These are phyloP conservation scores for Sherardia arvensis DNA, from an alignment of 257 asterid genomes.

Conservation along the genomic window DNA sequence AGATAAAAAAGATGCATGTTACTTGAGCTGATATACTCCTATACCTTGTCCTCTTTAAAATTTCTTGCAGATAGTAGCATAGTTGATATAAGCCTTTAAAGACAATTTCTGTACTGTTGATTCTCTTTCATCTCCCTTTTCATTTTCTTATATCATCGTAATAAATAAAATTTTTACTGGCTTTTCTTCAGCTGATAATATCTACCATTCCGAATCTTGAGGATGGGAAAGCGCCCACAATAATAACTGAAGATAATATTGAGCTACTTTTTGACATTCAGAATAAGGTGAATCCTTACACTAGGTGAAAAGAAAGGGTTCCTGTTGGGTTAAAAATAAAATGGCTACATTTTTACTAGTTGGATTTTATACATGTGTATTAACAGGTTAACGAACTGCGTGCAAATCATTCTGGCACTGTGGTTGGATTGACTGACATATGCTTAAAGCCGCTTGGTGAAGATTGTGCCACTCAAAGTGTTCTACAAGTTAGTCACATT, in stretches of 20 bases:
- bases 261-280: slow-evolving; percentile 81
- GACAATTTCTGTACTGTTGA: not conserved
- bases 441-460: slow-evolving; percentile 98
- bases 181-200: slow-evolving; percentile 72
- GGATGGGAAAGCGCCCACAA: slow-evolving; percentile 67
- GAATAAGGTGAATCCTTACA: slow-evolving; percentile 47
- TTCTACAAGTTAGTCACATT: slow-evolving; percentile 60
- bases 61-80: not conserved
- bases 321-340: not conserved
- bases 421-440: slow-evolving; percentile 82
- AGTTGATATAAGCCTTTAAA: not conserved
- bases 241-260: slow-evolving; percentile 74
- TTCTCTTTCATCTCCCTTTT: not conserved
- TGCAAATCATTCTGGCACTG: slow-evolving; percentile 73
- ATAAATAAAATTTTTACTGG: not conserved
- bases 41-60: not conserved
- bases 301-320: not conserved
- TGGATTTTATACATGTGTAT: not conserved
- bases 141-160: too few relatives aligned
- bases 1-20: not conserved
- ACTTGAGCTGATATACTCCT: not conserved
- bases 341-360: not conserved
- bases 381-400: slow-evolving; percentile 78
- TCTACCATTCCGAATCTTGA: slow-evolving; percentile 59
- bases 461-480: slow-evolving; percentile 95